Conservation (phyloP, 2,329 filamentous ascomycete species). For the Tolypocladium ovalisporum region DNA sequence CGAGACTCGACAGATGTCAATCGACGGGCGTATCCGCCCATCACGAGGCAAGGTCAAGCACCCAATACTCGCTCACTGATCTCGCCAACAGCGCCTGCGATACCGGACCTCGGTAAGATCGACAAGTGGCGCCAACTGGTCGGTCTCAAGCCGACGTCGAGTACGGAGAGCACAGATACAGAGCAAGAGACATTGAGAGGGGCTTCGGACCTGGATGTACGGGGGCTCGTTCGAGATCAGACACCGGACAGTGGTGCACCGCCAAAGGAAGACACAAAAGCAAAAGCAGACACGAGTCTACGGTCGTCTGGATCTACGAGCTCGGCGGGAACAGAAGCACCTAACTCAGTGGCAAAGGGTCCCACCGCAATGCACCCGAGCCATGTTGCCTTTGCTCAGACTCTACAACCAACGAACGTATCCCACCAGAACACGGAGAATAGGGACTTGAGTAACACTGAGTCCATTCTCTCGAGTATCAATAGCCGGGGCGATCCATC, state of each 20-base stretch:
- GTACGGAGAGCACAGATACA: not conserved
- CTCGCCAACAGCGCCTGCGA: conserved; percentile 14
- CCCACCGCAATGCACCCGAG: not conserved
- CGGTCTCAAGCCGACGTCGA: conserved; percentile 10
- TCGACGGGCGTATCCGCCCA: conserved; percentile 23
- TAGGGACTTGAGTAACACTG: conserved; percentile 5
- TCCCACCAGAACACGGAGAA: not conserved
- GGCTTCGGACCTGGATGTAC: not conserved
- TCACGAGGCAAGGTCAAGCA: conserved; percentile 19
- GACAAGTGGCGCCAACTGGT: conserved; percentile 19
- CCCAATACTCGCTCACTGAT: conserved; percentile 15
- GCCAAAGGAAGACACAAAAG: not conserved
- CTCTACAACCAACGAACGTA: not conserved
- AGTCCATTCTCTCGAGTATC: conserved; percentile 3
- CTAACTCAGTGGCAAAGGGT: not conserved
- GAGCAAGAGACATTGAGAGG: conserved; percentile 3
- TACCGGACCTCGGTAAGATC: conserved; percentile 21
- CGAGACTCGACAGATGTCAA: conserved; percentile 13
- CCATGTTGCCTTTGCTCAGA: conserved; percentile 1
- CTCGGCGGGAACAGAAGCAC: not conserved
- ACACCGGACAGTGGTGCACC: not conserved
- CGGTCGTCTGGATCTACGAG: not conserved
- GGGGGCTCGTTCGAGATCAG: not conserved
- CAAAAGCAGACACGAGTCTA: too few species aligned
- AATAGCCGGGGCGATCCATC: not conserved